These are phyloP conservation scores for Solanum etuberosum DNA, from an alignment of 257 asterid genomes.

Conservation along the genomic window DNA sequence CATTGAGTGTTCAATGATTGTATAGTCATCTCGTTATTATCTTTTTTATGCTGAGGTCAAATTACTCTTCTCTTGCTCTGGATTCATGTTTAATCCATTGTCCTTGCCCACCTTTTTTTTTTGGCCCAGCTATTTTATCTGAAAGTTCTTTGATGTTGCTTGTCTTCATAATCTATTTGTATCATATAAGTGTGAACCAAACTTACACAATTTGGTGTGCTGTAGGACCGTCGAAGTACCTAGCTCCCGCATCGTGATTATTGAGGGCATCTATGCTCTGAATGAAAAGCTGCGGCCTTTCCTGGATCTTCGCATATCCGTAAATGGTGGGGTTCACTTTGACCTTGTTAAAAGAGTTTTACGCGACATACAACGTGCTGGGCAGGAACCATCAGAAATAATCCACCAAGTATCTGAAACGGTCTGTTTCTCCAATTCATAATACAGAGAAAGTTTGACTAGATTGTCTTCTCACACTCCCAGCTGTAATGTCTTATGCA, in stretches of 20 bases:
- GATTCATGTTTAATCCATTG: neutral
- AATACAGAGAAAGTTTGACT: neutral
- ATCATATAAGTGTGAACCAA: neutral
- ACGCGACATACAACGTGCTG: constrained; percentile 94
- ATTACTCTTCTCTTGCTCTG: neutral
- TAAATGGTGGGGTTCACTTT: constrained; percentile 96
- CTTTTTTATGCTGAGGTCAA: neutral
- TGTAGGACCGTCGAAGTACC: constrained; percentile 92
- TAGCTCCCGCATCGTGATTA: constrained; percentile 70
- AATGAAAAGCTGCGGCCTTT: constrained; percentile 70
- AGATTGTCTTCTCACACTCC: neutral
- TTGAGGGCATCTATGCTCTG: constrained; percentile 93
- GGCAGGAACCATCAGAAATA: constrained; percentile 95
- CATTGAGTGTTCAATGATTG: neutral
- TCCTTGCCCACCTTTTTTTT: neutral
- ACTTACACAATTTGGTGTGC: neutral
- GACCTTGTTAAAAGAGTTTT: constrained; percentile 95
- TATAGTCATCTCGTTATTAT: neutral
- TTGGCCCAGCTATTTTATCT: neutral
- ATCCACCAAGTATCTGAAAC: constrained; percentile 98
- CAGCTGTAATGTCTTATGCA: constrained; percentile 9
- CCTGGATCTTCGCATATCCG: constrained; percentile 90
- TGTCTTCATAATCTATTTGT: neutral
- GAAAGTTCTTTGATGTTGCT: neutral
- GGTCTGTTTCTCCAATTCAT: constrained; percentile 29